phyloP scores from a whole-genome alignment of 345 rosid species.

The Bretschneidera sinensis region DNA sequence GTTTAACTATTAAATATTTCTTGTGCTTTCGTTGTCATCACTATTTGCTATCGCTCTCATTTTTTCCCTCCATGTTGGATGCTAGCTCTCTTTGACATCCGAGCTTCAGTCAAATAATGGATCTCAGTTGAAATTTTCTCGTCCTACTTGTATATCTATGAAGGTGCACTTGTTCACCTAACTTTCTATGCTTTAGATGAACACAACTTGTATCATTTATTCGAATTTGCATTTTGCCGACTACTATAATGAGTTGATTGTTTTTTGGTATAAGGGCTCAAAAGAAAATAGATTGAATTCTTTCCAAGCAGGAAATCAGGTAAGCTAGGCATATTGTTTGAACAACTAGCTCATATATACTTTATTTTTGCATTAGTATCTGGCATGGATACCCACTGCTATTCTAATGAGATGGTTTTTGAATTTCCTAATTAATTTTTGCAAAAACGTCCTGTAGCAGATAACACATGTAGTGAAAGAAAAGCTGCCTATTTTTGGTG shows the following conservation, averaged over 20 bases:
- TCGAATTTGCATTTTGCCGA: constrained; percentile 6
- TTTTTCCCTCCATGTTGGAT: constrained; percentile 5
- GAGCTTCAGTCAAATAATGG: constrained; percentile 49
- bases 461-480: constrained; percentile 26
- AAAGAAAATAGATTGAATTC: too few species aligned
- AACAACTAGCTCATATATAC: background rate
- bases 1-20: too few species aligned
- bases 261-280: too few species aligned
- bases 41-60: background rate
- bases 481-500: constrained; percentile 28
- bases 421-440: background rate
- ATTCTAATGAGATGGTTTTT: background rate
- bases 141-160: constrained; percentile 22
- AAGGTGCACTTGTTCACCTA: constrained; percentile 43
- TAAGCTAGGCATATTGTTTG: constrained; percentile 26
- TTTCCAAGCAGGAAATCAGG: constrained; percentile 60
- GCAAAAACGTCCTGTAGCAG: constrained; percentile 21
- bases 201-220: too few species aligned
- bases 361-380: constrained; percentile 5
- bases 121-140: constrained; percentile 35
- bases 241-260: constrained; percentile 25
- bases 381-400: too few species aligned
- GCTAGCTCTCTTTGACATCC: constrained; percentile 60
- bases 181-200: too few species aligned
- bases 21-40: too few species aligned